Conservation (phyloP, 2,329 filamentous ascomycete genomes). For the Colletotrichum tofieldiae region DNA sequence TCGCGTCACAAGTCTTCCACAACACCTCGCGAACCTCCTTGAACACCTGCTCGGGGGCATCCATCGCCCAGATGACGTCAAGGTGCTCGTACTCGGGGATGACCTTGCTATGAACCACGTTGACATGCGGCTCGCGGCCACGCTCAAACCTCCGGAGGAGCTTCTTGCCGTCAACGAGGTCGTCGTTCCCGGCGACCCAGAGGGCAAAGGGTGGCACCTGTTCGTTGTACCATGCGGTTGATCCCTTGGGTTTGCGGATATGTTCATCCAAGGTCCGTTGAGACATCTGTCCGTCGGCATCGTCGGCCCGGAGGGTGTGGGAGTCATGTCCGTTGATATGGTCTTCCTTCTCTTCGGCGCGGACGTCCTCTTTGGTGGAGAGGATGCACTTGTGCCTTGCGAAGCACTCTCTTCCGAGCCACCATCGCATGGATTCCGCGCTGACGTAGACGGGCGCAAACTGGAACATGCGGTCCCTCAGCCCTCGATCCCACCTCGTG, state of each 20-base stretch:
- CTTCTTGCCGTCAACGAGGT: slow-evolving; percentile 85
- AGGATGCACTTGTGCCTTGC: slow-evolving; percentile 86
- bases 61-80: slow-evolving; percentile 96
- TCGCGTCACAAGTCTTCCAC: slow-evolving; percentile 80
- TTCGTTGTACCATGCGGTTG: slow-evolving; percentile 85
- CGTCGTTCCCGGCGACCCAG: slow-evolving; percentile 88
- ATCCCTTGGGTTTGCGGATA: slow-evolving; percentile 60
- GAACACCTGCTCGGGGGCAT: slow-evolving; percentile 87
- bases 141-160: slow-evolving; percentile 82
- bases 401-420: slow-evolving; percentile 91
- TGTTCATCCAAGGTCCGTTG: slow-evolving; percentile 50
- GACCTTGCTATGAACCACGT: slow-evolving; percentile 85
- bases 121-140: slow-evolving; percentile 85
- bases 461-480: slow-evolving; percentile 89
- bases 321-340: slow-evolving; percentile 57
- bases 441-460: slow-evolving; percentile 94
- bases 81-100: slow-evolving; percentile 94
- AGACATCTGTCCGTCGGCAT: slow-evolving; percentile 48
- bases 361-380: slow-evolving; percentile 79
- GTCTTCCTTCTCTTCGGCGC: slow-evolving; percentile 74
- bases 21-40: slow-evolving; percentile 84
- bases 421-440: slow-evolving; percentile 94
- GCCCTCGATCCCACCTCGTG: slow-evolving; percentile 83
- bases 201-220: slow-evolving; percentile 87
- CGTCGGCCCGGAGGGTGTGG: slow-evolving; percentile 51